A percentile compares a stretch with the other conserved stretches of the same genome.
Evolutionary conservation across 1,284 basidiomycete species (phyloP).

Genomic region (Fomitopsis schrenkii): DNA sequence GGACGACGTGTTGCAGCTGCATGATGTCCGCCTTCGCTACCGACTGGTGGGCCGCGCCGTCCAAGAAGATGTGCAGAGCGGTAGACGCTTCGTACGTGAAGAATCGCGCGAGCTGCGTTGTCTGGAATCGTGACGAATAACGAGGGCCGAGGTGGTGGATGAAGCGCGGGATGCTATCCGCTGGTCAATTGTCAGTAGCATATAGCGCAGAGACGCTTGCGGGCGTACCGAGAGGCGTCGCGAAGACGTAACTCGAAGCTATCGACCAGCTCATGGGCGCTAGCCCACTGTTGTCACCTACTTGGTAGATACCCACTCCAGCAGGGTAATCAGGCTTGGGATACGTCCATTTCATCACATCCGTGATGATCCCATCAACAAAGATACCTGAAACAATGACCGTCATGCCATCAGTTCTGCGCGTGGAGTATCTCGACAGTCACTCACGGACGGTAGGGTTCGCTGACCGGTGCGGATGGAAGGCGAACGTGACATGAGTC

Average conservation of each 20-base stretch:
- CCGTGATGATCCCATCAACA: constrained; percentile 62
- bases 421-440: background rate
- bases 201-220: background rate
- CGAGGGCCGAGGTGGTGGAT: constrained; percentile 75
- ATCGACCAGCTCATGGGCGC: constrained; percentile 63
- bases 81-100: constrained; percentile 77
- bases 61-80: constrained; percentile 68
- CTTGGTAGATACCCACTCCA: constrained; percentile 38
- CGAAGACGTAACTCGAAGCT: constrained; percentile 61
- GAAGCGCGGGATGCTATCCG: constrained; percentile 62
- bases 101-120: constrained; percentile 56
- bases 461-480: constrained; percentile 52
- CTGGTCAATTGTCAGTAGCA: constrained; percentile 27
- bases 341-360: constrained; percentile 58
- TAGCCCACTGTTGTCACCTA: constrained; percentile 46
- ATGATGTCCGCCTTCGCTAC: constrained; percentile 27
- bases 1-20: constrained; percentile 48
- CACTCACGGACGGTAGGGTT: constrained; percentile 61
- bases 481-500: constrained; percentile 65
- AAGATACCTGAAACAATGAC: constrained; percentile 51
- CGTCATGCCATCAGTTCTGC: background rate
- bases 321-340: constrained; percentile 43
- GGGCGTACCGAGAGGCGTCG: constrained; percentile 51
- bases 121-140: constrained; percentile 70
- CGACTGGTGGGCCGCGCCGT: constrained; percentile 21